Evolutionary conservation across 179 eudicot species (phyloP), one percentile per base, ranked within the genome.

Genomic region (Gypsophila paniculata): DNA sequence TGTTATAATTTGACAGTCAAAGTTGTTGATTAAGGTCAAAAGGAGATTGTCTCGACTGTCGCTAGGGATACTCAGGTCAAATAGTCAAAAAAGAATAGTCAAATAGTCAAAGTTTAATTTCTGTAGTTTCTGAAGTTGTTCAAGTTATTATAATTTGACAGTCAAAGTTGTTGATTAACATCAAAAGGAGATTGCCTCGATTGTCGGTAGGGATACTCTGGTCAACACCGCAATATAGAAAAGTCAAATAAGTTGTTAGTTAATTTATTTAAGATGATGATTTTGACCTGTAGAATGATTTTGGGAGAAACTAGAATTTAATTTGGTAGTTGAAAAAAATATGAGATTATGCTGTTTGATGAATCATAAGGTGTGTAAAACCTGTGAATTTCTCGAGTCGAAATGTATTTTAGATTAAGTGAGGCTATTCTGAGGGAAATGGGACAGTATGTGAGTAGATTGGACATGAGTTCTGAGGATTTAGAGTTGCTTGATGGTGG

Each of bases 361-460:
- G 1, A 11, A 60, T 72, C 18, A 61, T 77, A 12, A 21, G 69
- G 36, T 66, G 18, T 52, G 8, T 46, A 38, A 39, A 7, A 21
- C 0, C 18, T 25, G 5, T 42, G 13, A 29, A 17, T 39, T 67
- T 59, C 25, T 44, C 62, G 73, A 36, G n/a, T 77, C 68, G 67
- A 69, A 53, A 69, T 78, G 81, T 32, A 78, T 63, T 69, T 52
- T 44, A 63, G 74, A 21, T 46, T 77, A 59, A 71, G 10, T 14
- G 70, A 76, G 38, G 65, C 64, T 15, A 61, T 55, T 73, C 52
- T 61, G 65, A 61, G 72, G 29, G 81, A 73, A 44, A 78, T 78
- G 81, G 81, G 77, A 44, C 81, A 73, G 7, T 78, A 78, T 55
- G 70, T 73, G 6, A 74, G 77, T 68, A 65, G 74, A 17, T 69